Base-by-base conservation (phyloP, 805 yeast species). In the Metschnikowia amazonensis region DNA sequence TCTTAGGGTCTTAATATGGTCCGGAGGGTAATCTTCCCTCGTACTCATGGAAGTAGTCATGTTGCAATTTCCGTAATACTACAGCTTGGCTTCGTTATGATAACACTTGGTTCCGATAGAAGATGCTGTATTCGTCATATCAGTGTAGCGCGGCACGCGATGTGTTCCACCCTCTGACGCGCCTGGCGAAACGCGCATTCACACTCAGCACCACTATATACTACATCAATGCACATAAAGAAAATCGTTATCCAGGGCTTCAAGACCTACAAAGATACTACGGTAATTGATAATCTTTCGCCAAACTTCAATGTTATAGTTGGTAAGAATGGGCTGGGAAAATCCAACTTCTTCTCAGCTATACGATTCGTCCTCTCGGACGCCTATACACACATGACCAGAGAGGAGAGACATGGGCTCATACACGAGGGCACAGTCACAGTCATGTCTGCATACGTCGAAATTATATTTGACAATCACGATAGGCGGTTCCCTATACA, bases 291-390 rank as follows among this genome's bases (percentile, higher is more conserved):
- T 34, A 72, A 79, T 13, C 70, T 94, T 27, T 84, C 95, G 1
- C 92, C 95, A 0, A 80, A 80, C 44, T 85, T 84, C 59, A 92
- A 92, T 66, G 95, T 92, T 17, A 89, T 63, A 7, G 72, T 90
- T 27, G 97, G 97, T 2, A 70, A 96, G 42, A 90, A 90, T 65
- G 97, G 97, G n/a, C 86, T 96, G 7, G 99, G 99, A 7, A 92
- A 94, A 63, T 87, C 96, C 33, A 92, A 94, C 64, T 86, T 92
- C 66, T 94, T 92, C 64, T 89, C 96, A 13, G 98, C 99, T 9
- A 86, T 92, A 46, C 73, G 97, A 50, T 94, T 90, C 67, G 97
- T 89, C 9, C 65, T 94, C 17, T 84, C 95, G 37, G 97, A 92
- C 60, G 95, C 92, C 28, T 88, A 86, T 62, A 84, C 87, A 2